Percentiles rank a stretch among this genome's conserved stretches.
These are phyloP conservation scores for Thalassiosira hispida DNA, from an alignment of 352 stramenopile genomes.

Conservation along the genomic window DNA sequence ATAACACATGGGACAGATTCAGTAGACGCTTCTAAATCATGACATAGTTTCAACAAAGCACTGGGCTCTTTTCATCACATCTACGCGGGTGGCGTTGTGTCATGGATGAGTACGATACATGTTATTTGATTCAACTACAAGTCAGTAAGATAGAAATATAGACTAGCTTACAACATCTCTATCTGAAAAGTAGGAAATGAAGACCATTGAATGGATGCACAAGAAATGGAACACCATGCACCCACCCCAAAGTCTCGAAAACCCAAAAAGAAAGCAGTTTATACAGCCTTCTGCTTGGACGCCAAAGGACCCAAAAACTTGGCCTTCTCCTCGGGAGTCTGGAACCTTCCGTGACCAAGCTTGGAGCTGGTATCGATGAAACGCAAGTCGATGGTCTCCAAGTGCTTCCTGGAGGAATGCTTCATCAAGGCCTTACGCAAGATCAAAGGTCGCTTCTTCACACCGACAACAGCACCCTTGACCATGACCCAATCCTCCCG, in stretches of 20 bases:
- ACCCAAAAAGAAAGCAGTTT: slow-evolving; percentile 7
- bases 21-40: too few species aligned
- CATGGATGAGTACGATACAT: too few species aligned
- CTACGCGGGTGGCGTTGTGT: too few species aligned
- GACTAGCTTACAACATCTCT: too few species aligned
- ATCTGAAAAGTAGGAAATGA: too few species aligned
- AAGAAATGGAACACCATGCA: background rate
- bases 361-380: slow-evolving; percentile 97
- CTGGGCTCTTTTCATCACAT: too few species aligned
- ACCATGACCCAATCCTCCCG: slow-evolving; percentile 99
- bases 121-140: too few species aligned
- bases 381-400: slow-evolving; percentile 94
- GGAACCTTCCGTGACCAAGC: slow-evolving; percentile 99
- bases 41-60: too few species aligned
- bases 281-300: slow-evolving; percentile 81
- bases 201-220: background rate
- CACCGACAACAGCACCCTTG: slow-evolving; percentile 97
- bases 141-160: too few species aligned
- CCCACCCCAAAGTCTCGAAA: slow-evolving; percentile 6
- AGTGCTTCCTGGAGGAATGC: slow-evolving; percentile 95
- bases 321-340: slow-evolving; percentile 99
- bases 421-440: slow-evolving; percentile 98
- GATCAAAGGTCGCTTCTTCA: slow-evolving; percentile 98
- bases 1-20: too few species aligned
- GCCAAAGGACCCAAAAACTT: slow-evolving; percentile 98